phyloP scores from a whole-genome alignment of 2,329 filamentous ascomycete species.

The Claviceps monticola region DNA sequence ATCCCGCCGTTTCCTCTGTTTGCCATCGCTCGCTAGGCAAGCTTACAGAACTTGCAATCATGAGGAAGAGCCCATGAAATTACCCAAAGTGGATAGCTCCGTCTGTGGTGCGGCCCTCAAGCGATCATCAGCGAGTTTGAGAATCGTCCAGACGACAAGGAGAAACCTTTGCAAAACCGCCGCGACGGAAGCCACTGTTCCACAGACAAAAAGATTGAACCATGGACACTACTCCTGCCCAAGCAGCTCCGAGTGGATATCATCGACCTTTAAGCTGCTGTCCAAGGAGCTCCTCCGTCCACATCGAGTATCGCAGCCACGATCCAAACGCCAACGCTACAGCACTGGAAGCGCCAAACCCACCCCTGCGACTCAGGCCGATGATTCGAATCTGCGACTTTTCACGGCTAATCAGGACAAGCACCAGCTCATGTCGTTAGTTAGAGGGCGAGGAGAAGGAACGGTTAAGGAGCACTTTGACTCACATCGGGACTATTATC shows the following conservation, averaged over 20 bases:
- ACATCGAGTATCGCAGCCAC: not conserved
- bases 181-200: conserved; percentile 8
- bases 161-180: conserved; percentile 15
- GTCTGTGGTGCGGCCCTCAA: conserved; percentile 41
- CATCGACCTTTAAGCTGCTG: conserved; percentile 26
- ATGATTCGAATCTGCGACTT: conserved; percentile 1
- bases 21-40: not conserved
- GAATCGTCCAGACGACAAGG: conserved; percentile 9
- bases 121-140: conserved; percentile 23
- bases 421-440: conserved; percentile 36
- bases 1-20: not conserved
- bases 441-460: conserved; percentile 34
- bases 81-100: conserved; percentile 44
- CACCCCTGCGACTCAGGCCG: conserved; percentile 5
- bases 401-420: conserved; percentile 12
- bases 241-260: conserved; percentile 24
- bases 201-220: not conserved
- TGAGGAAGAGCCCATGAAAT: conserved; percentile 47
- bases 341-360: conserved; percentile 13
- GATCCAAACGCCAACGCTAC: conserved; percentile 11
- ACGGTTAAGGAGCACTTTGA: conserved; percentile 40
- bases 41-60: conserved; percentile 18
- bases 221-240: conserved; percentile 14
- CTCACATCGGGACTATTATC: conserved; percentile 37
- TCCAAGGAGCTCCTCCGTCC: conserved; percentile 11